A percentile compares a stretch with the other conserved stretches of the same genome.
Conservation (phyloP, 257 asterid species). For the Ophiorrhiza pumila region DNA sequence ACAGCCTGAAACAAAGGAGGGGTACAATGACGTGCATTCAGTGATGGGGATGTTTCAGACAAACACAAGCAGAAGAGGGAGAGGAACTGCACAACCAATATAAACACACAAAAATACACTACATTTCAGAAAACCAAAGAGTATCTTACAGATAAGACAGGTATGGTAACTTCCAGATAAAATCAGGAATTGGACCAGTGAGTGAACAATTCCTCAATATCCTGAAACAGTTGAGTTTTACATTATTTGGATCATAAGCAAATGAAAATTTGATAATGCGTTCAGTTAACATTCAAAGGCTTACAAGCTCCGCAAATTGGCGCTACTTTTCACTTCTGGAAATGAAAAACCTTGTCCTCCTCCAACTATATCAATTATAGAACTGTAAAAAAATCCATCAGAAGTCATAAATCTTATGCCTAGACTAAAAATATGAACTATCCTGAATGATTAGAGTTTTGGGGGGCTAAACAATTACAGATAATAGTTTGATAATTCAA, state of each 20-base stretch:
- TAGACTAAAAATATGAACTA: background rate
- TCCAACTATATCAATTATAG: background rate
- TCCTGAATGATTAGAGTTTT: background rate
- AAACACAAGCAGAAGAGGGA: too few species aligned
- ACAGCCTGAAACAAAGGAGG: too few species aligned
- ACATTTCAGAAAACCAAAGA: too few species aligned
- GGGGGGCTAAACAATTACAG: background rate
- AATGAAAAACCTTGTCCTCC: background rate
- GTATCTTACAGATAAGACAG: slow-evolving; percentile 9
- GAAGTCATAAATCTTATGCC: background rate
- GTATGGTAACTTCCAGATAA: background rate
- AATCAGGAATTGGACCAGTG: slow-evolving; percentile 14
- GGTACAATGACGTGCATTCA: too few species aligned
- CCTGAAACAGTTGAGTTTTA: slow-evolving; percentile 6
- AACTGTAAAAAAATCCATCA: background rate
- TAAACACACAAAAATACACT: too few species aligned
- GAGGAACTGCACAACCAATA: too few species aligned
- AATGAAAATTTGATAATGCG: background rate
- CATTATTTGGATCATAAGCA: background rate
- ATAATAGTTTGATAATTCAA: background rate
- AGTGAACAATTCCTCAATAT: slow-evolving; percentile 24
- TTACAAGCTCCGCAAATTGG: background rate
- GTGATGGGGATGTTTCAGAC: too few species aligned
- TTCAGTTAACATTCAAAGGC: background rate
- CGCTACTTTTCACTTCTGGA: background rate